These are phyloP conservation scores for Phyllachora maydis DNA, from an alignment of 2,329 filamentous ascomycete species.

Conservation along the genomic window DNA sequence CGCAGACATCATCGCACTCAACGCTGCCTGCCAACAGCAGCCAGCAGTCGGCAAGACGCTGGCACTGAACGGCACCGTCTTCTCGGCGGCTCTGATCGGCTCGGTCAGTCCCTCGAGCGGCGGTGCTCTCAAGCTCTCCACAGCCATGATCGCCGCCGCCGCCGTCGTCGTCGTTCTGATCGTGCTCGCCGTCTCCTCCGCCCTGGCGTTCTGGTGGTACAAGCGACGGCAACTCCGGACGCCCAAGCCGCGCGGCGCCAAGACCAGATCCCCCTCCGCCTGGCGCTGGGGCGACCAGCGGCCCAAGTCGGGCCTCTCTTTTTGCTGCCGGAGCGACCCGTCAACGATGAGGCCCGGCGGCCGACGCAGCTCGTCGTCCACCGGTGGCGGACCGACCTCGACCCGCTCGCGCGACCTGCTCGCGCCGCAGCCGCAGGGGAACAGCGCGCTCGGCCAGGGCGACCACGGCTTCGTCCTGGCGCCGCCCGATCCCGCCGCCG, in stretches of 20 bases:
- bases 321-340: conserved; percentile 26
- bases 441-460: conserved; percentile 6
- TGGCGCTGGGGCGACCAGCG: conserved; percentile 9
- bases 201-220: conserved; percentile 20
- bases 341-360: conserved; percentile 15
- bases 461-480: conserved; percentile 2
- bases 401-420: conserved; percentile 2
- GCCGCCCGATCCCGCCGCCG: background rate
- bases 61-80: conserved; percentile 11
- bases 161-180: conserved; percentile 17
- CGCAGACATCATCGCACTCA: conserved; percentile 25
- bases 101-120: conserved; percentile 13
- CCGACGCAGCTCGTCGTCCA: conserved; percentile 7
- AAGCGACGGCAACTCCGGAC: conserved; percentile 17
- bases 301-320: conserved; percentile 24
- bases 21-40: conserved; percentile 27
- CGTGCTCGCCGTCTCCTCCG: conserved; percentile 15
- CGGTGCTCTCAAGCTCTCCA: conserved; percentile 10
- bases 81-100: conserved; percentile 8
- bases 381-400: conserved; percentile 4
- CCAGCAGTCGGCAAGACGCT: conserved; percentile 12
- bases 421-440: background rate
- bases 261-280: conserved; percentile 4
- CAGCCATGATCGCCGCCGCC: conserved; percentile 21
- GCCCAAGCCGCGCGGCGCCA: conserved; percentile 9